phyloP scores from a whole-genome alignment of 306 rosid genomes.

The Begonia fuchsioides region DNA sequence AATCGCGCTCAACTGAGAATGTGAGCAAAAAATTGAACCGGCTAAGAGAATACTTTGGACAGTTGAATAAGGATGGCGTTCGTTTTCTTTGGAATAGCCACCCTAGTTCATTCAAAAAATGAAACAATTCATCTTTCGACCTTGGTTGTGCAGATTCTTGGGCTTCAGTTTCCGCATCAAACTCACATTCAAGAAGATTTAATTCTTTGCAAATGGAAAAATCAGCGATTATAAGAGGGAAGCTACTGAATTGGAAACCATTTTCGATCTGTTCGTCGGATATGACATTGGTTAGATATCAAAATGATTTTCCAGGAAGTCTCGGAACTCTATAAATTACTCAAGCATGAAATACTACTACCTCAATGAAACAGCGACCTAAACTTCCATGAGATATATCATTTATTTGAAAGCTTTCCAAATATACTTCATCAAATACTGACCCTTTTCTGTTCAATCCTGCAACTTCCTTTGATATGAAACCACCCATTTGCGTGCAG shows the following conservation, averaged over 20 bases:
- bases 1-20: slow-evolving; percentile 68
- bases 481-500: slow-evolving; percentile 57
- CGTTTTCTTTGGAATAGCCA: slow-evolving; percentile 79
- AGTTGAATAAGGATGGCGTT: slow-evolving; percentile 20
- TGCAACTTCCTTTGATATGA: slow-evolving; percentile 39
- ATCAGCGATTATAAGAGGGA: slow-evolving; percentile 78
- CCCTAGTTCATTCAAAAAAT: slow-evolving; percentile 80
- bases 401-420: slow-evolving; percentile 38
- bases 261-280: slow-evolving; percentile 62
- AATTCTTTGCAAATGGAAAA: slow-evolving; percentile 63
- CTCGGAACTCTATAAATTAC: neutral
- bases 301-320: neutral
- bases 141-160: slow-evolving; percentile 35
- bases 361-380: slow-evolving; percentile 94
- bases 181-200: slow-evolving; percentile 54
- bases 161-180: slow-evolving; percentile 35
- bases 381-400: slow-evolving; percentile 40
- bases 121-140: slow-evolving; percentile 60
- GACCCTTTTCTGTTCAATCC: slow-evolving; percentile 31
- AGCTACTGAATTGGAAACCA: slow-evolving; percentile 70
- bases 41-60: slow-evolving; percentile 34
- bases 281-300: slow-evolving; percentile 1
- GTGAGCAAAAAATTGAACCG: slow-evolving; percentile 64
- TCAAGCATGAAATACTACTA: slow-evolving; percentile 9
- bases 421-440: slow-evolving; percentile 41